Evolutionary conservation across 129 eudicot species (phyloP), one percentile per base, ranked within the genome.

Genomic region (Heracleum sosnowskyi): DNA sequence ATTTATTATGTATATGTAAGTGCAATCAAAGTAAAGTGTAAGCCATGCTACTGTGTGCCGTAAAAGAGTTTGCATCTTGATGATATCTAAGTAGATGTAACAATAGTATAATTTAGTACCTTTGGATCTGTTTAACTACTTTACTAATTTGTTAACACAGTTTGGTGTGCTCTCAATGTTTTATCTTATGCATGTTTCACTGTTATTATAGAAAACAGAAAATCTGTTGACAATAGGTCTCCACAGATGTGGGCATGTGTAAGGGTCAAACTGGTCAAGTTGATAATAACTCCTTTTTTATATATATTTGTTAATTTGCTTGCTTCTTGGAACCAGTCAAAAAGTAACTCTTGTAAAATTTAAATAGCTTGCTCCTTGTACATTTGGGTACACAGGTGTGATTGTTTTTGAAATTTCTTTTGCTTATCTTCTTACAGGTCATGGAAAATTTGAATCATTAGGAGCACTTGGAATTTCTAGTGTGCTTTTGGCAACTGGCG

Each of bases 381-480:
- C n/a, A n/a, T n/a, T n/a, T n/a, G n/a, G n/a, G n/a, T 13, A 13
- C 36, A 11, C 13, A 12, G 20, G 72, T 66, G 37, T 66, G 72
- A 66, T 15, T 31, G 72, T 17, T 66, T 53, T 37, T 70, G 10
- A 10, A 36, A 37, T 73, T 31, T 15, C 69, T 72, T 44, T 44
- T 42, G 13, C 77, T 53, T 69, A 28, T 81, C 12, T 12, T 79
- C 20, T 80, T 83, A 53, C 92, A 95, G 99, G 99, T 70, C 97
- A 95, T 86, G 99, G 99, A n/a, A 95, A 95, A 84, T 95, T 95
- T 72, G 99, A 95, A 86, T 91, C 99, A 8, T 40, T 95, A 70
- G 99, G 99, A 37, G 99, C 99, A 49, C 96, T 95, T 76, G 95
- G 96, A 77, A 95, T 95, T 76, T 95, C 99, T 82, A 85, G 89